Evolutionary conservation across 345 rosid species (phyloP).

Genomic region (Populus nigra): DNA sequence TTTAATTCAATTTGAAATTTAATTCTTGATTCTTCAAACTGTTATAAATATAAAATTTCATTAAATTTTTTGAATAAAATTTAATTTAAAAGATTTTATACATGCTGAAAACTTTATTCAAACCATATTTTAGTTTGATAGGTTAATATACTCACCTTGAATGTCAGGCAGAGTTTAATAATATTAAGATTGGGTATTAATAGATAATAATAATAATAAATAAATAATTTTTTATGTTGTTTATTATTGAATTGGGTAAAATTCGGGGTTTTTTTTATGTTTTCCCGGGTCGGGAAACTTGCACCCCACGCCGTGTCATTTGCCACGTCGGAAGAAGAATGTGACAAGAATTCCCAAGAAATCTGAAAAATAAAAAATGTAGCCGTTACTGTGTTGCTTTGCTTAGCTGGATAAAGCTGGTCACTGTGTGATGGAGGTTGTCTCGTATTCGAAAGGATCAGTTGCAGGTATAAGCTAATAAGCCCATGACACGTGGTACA

Average conservation of each 20-base stretch:
- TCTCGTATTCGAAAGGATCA: slow-evolving; percentile 6
- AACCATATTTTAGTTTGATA: no score
- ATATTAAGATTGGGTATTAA: no score
- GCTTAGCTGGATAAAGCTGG: slow-evolving; percentile 39
- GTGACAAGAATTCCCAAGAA: background rate
- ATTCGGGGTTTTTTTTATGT: background rate
- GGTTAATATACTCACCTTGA: no score
- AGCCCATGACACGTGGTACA: background rate
- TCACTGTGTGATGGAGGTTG: slow-evolving; percentile 22
- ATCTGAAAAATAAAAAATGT: slow-evolving; percentile 1
- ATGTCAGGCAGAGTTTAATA: no score
- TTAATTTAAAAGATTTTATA: no score
- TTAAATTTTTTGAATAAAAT: no score
- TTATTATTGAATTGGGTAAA: background rate
- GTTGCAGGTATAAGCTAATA: background rate
- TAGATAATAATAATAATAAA: no score
- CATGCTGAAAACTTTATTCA: no score
- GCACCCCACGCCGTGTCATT: background rate
- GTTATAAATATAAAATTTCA: no score
- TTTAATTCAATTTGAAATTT: no score
- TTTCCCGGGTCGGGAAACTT: background rate
- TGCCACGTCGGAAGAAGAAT: slow-evolving; percentile 1
- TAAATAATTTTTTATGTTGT: no score
- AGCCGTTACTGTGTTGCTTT: slow-evolving; percentile 12
- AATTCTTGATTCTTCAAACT: no score